These are phyloP conservation scores for Annulohypoxylon bovei DNA, from an alignment of 495 filamentous ascomycete species.

Conservation along the genomic window DNA sequence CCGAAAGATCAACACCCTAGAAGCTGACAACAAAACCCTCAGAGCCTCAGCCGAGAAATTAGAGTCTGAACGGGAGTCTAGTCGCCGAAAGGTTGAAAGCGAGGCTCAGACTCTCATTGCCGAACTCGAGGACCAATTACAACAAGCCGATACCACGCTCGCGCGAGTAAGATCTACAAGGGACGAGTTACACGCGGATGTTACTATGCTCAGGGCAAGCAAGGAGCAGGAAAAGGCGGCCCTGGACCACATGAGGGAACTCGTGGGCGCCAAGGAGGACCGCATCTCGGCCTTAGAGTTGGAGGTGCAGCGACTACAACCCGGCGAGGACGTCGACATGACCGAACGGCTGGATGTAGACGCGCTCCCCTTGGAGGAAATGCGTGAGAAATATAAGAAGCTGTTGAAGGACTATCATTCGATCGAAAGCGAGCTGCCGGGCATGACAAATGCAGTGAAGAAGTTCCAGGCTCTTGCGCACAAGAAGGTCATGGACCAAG, in stretches of 20 bases:
- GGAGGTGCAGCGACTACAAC: conserved; percentile 76
- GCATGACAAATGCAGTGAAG: conserved; percentile 87
- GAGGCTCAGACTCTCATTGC: conserved; percentile 74
- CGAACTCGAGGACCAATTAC: conserved; percentile 83
- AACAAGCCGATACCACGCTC: conserved; percentile 83
- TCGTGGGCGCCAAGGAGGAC: conserved; percentile 76
- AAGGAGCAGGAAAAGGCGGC: conserved; percentile 79
- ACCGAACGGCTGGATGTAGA: conserved; percentile 62
- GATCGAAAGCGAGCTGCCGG: conserved; percentile 85
- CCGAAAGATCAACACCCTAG: conserved; percentile 88
- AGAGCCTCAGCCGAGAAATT: conserved; percentile 85
- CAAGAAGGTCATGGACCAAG: conserved; percentile 82
- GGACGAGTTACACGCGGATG: conserved; percentile 85
- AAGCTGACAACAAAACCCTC: conserved; percentile 86
- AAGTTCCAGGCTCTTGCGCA: conserved; percentile 83
- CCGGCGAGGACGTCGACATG: conserved; percentile 56
- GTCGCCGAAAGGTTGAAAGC: conserved; percentile 78
- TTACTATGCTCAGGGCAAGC: conserved; percentile 78
- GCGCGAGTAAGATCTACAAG: conserved; percentile 81
- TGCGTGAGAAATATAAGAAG: conserved; percentile 75
- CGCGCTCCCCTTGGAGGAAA: conserved; percentile 68
- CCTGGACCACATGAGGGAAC: conserved; percentile 75
- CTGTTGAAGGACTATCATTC: conserved; percentile 81
- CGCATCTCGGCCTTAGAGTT: conserved; percentile 82
- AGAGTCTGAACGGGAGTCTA: conserved; percentile 84